These are phyloP conservation scores for Oryza meridionalis DNA, from an alignment of 176 grass and related monocot genomes.

Conservation along the genomic window DNA sequence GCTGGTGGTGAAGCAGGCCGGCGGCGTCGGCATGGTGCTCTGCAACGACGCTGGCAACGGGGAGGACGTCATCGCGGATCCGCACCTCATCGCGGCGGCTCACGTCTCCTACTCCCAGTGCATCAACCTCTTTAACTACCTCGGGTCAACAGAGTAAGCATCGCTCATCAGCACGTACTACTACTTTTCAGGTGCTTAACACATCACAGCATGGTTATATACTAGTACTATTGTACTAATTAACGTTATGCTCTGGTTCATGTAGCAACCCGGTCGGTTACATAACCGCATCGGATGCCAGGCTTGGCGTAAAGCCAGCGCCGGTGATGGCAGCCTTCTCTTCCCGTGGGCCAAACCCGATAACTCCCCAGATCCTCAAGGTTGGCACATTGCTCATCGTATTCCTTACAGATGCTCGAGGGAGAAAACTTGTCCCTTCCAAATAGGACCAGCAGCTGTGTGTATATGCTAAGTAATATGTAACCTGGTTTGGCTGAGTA, in stretches of 20 bases:
- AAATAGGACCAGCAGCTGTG: too few species aligned
- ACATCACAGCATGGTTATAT: neutral
- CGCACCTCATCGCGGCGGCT: constrained; percentile 58
- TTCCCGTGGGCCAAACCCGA: constrained; percentile 60
- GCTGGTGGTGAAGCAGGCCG: constrained; percentile 52
- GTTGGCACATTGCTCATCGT: constrained; percentile 11
- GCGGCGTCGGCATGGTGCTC: constrained; percentile 67
- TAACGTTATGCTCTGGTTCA: neutral
- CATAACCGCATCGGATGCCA: constrained; percentile 39
- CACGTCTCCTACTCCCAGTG: constrained; percentile 60
- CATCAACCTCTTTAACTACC: constrained; percentile 36
- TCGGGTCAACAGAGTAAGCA: constrained; percentile 42
- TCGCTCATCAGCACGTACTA: neutral
- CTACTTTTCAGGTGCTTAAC: neutral
- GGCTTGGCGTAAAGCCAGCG: constrained; percentile 57
- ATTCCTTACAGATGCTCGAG: constrained; percentile 1
- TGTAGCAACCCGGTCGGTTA: constrained; percentile 46
- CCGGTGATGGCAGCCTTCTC: constrained; percentile 68
- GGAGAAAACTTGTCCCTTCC: neutral
- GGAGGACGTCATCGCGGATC: constrained; percentile 40
- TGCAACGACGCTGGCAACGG: constrained; percentile 44
- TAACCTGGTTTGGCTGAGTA: too few species aligned
- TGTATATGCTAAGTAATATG: too few species aligned
- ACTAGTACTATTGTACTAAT: too few species aligned
- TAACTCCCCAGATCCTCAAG: constrained; percentile 66